phyloP scores from a whole-genome alignment of 768 basidiomycete species.

The Termitomyces sp. region DNA sequence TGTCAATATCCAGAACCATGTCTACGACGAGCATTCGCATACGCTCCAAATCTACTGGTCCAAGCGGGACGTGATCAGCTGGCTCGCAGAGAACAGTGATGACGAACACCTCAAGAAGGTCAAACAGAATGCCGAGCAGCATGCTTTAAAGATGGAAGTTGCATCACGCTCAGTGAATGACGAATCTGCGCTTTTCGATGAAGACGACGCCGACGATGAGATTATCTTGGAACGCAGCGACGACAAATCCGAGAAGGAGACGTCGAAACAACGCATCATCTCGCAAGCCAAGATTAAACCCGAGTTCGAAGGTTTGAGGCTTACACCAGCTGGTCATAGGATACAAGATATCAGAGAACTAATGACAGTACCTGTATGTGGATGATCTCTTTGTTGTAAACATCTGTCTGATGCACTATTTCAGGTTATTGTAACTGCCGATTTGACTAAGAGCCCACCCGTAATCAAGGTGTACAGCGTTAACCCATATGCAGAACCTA shows the following conservation, averaged over 20 bases:
- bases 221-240: slow-evolving; percentile 36
- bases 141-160: slow-evolving; percentile 89
- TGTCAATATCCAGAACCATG: slow-evolving; percentile 64
- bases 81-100: slow-evolving; percentile 93
- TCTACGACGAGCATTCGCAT: slow-evolving; percentile 93
- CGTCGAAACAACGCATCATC: slow-evolving; percentile 70
- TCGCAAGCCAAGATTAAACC: slow-evolving; percentile 75
- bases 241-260: slow-evolving; percentile 36
- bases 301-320: slow-evolving; percentile 78
- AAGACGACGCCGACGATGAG: slow-evolving; percentile 80
- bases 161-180: slow-evolving; percentile 80
- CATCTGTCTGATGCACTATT: slow-evolving; percentile 7
- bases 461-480: slow-evolving; percentile 97
- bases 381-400: background rate
- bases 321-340: slow-evolving; percentile 74
- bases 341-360: slow-evolving; percentile 94
- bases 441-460: slow-evolving; percentile 92
- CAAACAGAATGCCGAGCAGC: slow-evolving; percentile 87
- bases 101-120: slow-evolving; percentile 96
- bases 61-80: slow-evolving; percentile 86
- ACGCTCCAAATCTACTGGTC: slow-evolving; percentile 97
- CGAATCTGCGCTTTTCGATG: slow-evolving; percentile 84
- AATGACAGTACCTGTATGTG: slow-evolving; percentile 86
- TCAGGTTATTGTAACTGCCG: slow-evolving; percentile 91
- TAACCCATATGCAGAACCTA: slow-evolving; percentile 73